Conservation (phyloP, 1,284 basidiomycete genomes). For the Rhodotorula mucilaginosa region DNA sequence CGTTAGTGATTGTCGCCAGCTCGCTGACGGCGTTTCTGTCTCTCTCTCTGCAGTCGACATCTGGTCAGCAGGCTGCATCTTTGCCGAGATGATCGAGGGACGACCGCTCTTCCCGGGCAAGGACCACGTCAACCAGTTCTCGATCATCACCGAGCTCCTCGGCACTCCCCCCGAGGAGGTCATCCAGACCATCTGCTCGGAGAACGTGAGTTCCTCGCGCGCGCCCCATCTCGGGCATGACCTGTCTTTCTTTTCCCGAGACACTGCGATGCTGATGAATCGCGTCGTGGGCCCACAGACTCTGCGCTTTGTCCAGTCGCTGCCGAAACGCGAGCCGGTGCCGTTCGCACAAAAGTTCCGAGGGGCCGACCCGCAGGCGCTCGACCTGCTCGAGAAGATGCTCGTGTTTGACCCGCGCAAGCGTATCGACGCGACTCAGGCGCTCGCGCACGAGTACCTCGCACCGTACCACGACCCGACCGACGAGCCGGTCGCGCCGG, state of each 20-base stretch:
- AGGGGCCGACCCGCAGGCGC: slow-evolving; percentile 82
- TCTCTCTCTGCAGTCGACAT: slow-evolving; percentile 67
- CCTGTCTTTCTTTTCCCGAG: not conserved
- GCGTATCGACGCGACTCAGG: slow-evolving; percentile 89
- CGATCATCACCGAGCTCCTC: slow-evolving; percentile 97
- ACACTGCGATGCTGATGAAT: too few relatives aligned
- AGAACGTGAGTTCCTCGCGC: slow-evolving; percentile 68
- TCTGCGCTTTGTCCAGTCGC: slow-evolving; percentile 94
- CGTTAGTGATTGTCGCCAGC: too few relatives aligned
- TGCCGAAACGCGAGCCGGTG: slow-evolving; percentile 92
- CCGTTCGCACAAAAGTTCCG: slow-evolving; percentile 93
- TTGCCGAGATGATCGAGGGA: slow-evolving; percentile 99
- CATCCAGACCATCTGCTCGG: slow-evolving; percentile 96
- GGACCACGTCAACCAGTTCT: slow-evolving; percentile 99
- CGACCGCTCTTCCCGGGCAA: slow-evolving; percentile 99
- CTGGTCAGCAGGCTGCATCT: slow-evolving; percentile 99
- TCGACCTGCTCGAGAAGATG: slow-evolving; percentile 98
- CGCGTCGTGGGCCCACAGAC: slow-evolving; percentile 60
- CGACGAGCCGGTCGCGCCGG: slow-evolving; percentile 89
- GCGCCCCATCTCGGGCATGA: slow-evolving; percentile 10
- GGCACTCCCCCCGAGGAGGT: slow-evolving; percentile 99
- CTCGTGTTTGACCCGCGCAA: slow-evolving; percentile 97
- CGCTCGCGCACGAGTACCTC: slow-evolving; percentile 90
- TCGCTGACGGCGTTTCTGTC: slow-evolving; percentile 13
- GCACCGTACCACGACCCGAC: slow-evolving; percentile 98